phyloP scores from a whole-genome alignment of 1,284 basidiomycete genomes.

The Ceratobasidium sp. region DNA sequence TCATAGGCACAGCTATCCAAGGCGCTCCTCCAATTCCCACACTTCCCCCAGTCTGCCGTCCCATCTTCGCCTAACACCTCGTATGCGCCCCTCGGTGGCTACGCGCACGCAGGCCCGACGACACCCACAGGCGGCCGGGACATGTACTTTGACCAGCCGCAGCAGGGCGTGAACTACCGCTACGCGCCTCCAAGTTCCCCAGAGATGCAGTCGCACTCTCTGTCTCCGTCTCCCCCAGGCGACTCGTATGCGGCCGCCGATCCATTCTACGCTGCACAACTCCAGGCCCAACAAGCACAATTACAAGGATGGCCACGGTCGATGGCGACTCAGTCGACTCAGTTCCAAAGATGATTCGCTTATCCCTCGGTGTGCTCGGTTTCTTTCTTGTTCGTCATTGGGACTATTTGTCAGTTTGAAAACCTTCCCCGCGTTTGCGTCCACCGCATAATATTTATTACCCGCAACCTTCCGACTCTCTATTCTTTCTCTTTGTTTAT shows the following conservation, averaged over 20 bases:
- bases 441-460: constrained; percentile 38
- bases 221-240: neutral
- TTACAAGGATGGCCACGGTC: constrained; percentile 23
- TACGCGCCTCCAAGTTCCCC: constrained; percentile 13
- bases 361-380: neutral
- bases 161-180: constrained; percentile 12
- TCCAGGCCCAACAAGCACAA: constrained; percentile 31
- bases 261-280: constrained; percentile 25
- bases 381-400: constrained; percentile 19
- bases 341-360: constrained; percentile 9
- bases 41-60: constrained; percentile 42
- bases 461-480: constrained; percentile 7
- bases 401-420: constrained; percentile 27
- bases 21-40: constrained; percentile 44
- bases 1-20: constrained; percentile 45
- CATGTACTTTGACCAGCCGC: constrained; percentile 21
- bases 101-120: constrained; percentile 33
- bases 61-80: constrained; percentile 31
- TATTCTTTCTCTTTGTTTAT: constrained; percentile 25
- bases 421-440: constrained; percentile 10
- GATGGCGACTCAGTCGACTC: constrained; percentile 19
- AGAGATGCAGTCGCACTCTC: constrained; percentile 33
- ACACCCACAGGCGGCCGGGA: constrained; percentile 37
- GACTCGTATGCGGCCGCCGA: constrained; percentile 26
- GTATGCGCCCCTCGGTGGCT: constrained; percentile 20